Conservation (phyloP, 1,284 basidiomycete species). For the Microbotryomycetes sp. region DNA sequence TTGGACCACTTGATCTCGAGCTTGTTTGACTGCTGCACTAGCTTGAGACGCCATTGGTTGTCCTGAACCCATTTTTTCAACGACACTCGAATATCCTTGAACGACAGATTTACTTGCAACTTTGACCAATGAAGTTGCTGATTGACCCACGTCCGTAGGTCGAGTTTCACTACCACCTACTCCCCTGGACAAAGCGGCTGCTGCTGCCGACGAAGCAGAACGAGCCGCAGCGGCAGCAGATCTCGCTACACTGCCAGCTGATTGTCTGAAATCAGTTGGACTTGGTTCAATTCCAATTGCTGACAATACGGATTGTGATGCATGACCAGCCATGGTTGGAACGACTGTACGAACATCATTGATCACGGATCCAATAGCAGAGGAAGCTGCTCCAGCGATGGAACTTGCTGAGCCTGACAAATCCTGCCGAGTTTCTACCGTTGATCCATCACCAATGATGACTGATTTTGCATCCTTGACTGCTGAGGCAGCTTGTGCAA, state of each 20-base stretch:
- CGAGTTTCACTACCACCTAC: conserved; percentile 10
- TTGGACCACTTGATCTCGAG: background rate
- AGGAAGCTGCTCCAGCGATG: conserved; percentile 14
- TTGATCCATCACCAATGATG: conserved; percentile 22
- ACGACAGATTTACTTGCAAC: background rate
- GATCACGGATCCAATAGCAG: conserved; percentile 5
- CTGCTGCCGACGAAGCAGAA: background rate
- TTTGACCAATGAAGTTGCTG: background rate
- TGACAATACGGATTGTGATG: conserved; percentile 6
- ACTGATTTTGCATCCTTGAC: conserved; percentile 25
- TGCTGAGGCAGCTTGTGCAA: conserved; percentile 9
- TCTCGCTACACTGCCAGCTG: conserved; percentile 7
- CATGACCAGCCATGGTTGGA: conserved; percentile 14
- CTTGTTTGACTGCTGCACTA: background rate
- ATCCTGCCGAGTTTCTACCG: conserved; percentile 31
- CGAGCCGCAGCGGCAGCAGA: background rate
- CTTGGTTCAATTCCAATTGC: conserved; percentile 12
- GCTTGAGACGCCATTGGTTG: background rate
- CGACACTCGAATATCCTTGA: background rate
- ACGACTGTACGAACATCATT: conserved; percentile 4
- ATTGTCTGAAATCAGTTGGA: conserved; percentile 16
- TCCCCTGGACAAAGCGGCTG: conserved; percentile 6
- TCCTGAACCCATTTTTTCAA: background rate
- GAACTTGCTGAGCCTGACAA: conserved; percentile 21
- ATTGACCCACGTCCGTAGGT: conserved; percentile 8